Evolutionary conservation across 2,329 filamentous ascomycete genomes (phyloP).

Genomic region (Albophoma yamanashiensis): DNA sequence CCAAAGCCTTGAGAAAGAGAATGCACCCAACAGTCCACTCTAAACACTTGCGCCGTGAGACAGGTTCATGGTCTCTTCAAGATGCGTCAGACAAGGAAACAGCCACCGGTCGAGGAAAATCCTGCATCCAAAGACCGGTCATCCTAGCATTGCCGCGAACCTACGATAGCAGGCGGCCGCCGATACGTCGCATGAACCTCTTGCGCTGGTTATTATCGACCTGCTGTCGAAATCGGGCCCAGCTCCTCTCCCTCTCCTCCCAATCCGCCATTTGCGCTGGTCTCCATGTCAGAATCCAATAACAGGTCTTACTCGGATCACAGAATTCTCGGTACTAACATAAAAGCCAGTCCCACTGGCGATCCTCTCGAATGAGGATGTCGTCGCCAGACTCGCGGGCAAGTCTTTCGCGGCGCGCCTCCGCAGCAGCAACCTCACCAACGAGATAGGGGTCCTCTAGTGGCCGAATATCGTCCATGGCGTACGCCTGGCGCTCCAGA

Average conservation of each 20-base stretch:
- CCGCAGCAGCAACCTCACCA: conserved; percentile 51
- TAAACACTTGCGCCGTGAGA: conserved; percentile 6
- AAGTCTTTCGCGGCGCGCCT: conserved; percentile 45
- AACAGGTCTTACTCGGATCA: neutral
- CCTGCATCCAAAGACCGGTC: neutral
- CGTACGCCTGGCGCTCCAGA: neutral
- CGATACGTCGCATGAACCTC: conserved; percentile 30
- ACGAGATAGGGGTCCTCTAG: conserved; percentile 59
- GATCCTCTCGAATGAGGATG: conserved; percentile 44
- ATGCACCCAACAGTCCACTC: neutral
- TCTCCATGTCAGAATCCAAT: neutral
- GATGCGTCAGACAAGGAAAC: neutral
- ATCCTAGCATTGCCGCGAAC: neutral
- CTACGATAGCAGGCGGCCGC: conserved; percentile 15
- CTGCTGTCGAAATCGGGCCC: conserved; percentile 30
- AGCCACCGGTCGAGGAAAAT: neutral
- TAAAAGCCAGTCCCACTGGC: conserved; percentile 50
- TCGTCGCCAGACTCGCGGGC: conserved; percentile 45
- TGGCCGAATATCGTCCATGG: conserved; percentile 25
- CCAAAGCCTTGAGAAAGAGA: neutral
- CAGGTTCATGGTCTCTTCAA: conserved; percentile 4
- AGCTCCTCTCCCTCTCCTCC: conserved; percentile 40
- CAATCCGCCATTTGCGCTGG: conserved; percentile 39
- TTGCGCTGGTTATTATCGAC: conserved; percentile 22
- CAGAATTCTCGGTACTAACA: conserved; percentile 27